These are phyloP conservation scores for Annulohypoxylon stygium DNA, from an alignment of 495 filamentous ascomycete species.

Conservation along the genomic window DNA sequence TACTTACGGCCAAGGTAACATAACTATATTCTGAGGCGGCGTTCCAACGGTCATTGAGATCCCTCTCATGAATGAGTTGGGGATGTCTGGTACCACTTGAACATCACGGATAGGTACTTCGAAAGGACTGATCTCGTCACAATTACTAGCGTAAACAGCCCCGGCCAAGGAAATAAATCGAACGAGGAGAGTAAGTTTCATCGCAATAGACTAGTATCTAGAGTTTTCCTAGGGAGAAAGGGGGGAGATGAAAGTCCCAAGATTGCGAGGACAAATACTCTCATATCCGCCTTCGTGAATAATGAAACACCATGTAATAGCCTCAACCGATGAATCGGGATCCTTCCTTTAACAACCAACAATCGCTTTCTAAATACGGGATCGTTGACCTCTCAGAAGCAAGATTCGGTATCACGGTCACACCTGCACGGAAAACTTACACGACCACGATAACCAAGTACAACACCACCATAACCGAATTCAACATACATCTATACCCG, in stretches of 20 bases:
- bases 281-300: too few relatives aligned
- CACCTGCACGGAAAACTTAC: background rate
- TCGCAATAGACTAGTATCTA: too few relatives aligned
- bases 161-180: too few relatives aligned
- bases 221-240: too few relatives aligned
- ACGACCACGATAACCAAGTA: background rate
- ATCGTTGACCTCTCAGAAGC: background rate
- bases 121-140: conserved; percentile 1
- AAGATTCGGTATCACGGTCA: background rate
- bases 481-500: background rate
- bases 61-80: conserved; percentile 3
- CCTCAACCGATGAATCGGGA: too few relatives aligned
- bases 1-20: conserved; percentile 1
- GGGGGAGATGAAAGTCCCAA: too few relatives aligned
- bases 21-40: conserved; percentile 7
- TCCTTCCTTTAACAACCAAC: too few relatives aligned
- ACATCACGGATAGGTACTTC: conserved; percentile 8
- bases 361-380: background rate
- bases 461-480: background rate
- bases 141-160: background rate
- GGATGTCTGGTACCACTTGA: conserved; percentile 4
- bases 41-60: conserved; percentile 3
- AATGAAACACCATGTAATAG: too few relatives aligned
- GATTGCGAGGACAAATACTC: too few relatives aligned
- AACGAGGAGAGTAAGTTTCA: too few relatives aligned